Evolutionary conservation across 441 rosid genomes (phyloP).

Genomic region (Adansonia rubrostipa): DNA sequence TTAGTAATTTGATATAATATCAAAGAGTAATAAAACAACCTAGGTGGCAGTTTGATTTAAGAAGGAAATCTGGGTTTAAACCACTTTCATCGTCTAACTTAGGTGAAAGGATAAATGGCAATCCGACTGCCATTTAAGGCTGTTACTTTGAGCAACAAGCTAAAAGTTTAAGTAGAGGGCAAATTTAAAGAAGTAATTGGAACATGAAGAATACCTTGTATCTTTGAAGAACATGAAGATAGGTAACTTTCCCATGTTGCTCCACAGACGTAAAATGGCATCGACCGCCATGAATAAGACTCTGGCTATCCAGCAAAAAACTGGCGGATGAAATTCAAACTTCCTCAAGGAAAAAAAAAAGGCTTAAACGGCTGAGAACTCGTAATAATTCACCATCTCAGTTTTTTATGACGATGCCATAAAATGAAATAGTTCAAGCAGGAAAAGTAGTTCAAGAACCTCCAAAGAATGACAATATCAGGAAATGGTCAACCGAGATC

Average conservation of each 20-base stretch:
- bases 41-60: neutral
- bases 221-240: conserved; percentile 38
- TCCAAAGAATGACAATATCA: neutral
- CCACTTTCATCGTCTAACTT: neutral
- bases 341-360: neutral
- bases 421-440: neutral
- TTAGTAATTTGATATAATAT: neutral
- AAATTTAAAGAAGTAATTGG: neutral
- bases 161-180: neutral
- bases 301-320: neutral
- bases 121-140: neutral
- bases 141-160: neutral
- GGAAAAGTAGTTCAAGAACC: neutral
- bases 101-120: neutral
- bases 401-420: neutral
- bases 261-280: conserved; percentile 26
- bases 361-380: neutral
- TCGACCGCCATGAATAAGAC: conserved; percentile 23
- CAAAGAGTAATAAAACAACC: neutral
- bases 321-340: conserved; percentile 1
- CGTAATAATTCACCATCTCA: neutral
- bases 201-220: conserved; percentile 32
- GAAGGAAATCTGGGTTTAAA: neutral
- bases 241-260: conserved; percentile 31
- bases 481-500: neutral